Percentiles rank a stretch among this genome's conserved stretches.
Evolutionary conservation across 2,329 filamentous ascomycete genomes (phyloP).

Genomic region (Pyrenochaeta sp.): DNA sequence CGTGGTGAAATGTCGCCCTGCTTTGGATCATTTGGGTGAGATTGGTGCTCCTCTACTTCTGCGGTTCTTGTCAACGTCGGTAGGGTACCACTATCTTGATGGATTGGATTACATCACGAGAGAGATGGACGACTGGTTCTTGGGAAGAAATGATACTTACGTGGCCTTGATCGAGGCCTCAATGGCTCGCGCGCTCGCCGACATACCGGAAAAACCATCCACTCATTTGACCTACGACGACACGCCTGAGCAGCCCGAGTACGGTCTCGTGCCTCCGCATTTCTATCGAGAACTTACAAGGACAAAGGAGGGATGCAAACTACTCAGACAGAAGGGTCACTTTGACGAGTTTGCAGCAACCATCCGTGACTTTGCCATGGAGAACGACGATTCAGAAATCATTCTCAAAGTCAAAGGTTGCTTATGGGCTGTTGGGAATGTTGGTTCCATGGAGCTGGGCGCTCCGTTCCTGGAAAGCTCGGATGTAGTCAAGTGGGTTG

Average conservation of each 20-base stretch:
- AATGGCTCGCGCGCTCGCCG: slow-evolving; percentile 82
- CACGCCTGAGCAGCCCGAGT: slow-evolving; percentile 57
- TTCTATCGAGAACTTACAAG: slow-evolving; percentile 96
- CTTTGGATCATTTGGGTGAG: slow-evolving; percentile 93
- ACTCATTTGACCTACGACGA: slow-evolving; percentile 53
- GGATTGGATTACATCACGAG: slow-evolving; percentile 98
- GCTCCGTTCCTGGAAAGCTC: slow-evolving; percentile 91
- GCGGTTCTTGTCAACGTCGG: slow-evolving; percentile 92
- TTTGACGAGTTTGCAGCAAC: slow-evolving; percentile 93
- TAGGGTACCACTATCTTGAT: slow-evolving; percentile 96
- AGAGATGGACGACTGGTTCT: slow-evolving; percentile 99
- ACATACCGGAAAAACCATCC: slow-evolving; percentile 65
- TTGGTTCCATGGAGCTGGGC: slow-evolving; percentile 96
- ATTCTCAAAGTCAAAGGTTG: slow-evolving; percentile 96
- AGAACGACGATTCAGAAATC: slow-evolving; percentile 82
- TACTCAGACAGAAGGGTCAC: slow-evolving; percentile 91
- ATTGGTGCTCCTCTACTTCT: slow-evolving; percentile 93
- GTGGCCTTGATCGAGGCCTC: slow-evolving; percentile 96
- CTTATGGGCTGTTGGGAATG: slow-evolving; percentile 96
- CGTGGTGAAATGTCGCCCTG: slow-evolving; percentile 94
- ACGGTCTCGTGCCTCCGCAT: slow-evolving; percentile 82
- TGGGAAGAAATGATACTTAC: slow-evolving; percentile 96
- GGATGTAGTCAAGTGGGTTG: slow-evolving; percentile 86
- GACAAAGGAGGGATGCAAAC: slow-evolving; percentile 88
- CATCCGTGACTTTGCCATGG: slow-evolving; percentile 86